phyloP scores from a whole-genome alignment of 2,329 filamentous ascomycete species.

The Sphaerostilbella broomeana region DNA sequence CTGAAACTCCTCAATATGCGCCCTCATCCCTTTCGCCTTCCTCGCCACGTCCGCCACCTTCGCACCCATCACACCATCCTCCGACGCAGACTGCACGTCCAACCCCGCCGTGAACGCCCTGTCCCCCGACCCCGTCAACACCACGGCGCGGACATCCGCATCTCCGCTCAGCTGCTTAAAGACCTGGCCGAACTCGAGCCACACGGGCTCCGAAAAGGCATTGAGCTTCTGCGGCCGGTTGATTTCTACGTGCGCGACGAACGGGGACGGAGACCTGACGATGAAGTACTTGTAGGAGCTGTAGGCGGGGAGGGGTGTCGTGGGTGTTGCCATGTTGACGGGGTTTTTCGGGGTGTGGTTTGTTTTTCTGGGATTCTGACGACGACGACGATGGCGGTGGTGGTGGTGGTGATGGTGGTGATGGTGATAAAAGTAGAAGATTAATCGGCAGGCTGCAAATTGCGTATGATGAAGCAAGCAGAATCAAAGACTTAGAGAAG shows the following conservation, averaged over 20 bases:
- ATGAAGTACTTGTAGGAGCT: conserved; percentile 60
- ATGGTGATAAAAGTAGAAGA: too few relatives aligned
- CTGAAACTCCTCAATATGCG: conserved; percentile 75
- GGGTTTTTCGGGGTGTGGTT: background rate
- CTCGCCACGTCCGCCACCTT: conserved; percentile 53
- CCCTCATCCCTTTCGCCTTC: conserved; percentile 53
- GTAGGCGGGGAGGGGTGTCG: conserved; percentile 32
- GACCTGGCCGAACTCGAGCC: conserved; percentile 68
- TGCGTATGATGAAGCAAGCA: too few relatives aligned
- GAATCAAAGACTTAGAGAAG: too few relatives aligned
- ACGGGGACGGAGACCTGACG: conserved; percentile 62
- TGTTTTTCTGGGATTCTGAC: too few relatives aligned
- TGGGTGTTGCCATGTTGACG: conserved; percentile 1
- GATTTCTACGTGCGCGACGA: conserved; percentile 87
- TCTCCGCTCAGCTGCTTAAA: conserved; percentile 68
- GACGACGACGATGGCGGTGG: too few relatives aligned
- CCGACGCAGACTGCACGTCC: conserved; percentile 66
- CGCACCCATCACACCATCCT: conserved; percentile 39
- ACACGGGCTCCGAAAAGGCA: conserved; percentile 78
- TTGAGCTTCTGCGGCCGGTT: conserved; percentile 84
- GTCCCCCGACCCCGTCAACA: conserved; percentile 76
- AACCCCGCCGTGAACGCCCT: conserved; percentile 81
- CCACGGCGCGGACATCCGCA: conserved; percentile 64
- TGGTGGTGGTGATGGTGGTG: too few relatives aligned
- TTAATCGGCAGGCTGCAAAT: too few relatives aligned